Percentiles rank a stretch among this genome's conserved stretches.
Conservation (phyloP, 106 monocot genomes). For the Alisma plantagoaquatica region DNA sequence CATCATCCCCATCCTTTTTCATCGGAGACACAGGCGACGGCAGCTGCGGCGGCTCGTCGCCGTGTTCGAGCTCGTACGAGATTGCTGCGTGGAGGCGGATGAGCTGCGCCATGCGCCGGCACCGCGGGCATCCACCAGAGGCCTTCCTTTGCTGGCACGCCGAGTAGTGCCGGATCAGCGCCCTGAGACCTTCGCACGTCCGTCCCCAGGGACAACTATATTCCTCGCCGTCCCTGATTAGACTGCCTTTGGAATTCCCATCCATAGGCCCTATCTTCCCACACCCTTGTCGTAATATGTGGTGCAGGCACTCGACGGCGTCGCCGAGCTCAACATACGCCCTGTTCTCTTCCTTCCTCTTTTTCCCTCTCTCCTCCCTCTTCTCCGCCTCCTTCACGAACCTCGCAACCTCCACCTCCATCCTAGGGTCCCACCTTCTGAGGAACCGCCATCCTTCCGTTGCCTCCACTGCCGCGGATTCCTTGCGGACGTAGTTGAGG, state of each 20-base stretch:
- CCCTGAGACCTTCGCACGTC: conserved; percentile 45
- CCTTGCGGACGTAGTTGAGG: conserved; percentile 28
- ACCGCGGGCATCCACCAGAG: conserved; percentile 17
- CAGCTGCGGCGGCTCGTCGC: too few species aligned
- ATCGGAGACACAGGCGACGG: too few species aligned
- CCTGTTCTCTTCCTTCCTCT: conserved; percentile 21
- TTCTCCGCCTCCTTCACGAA: too few species aligned
- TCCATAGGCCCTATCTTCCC: conserved; percentile 29
- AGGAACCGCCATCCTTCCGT: conserved; percentile 50
- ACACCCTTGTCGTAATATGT: conserved; percentile 62
- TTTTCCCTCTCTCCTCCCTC: conserved; percentile 29
- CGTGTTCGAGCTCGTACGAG: too few species aligned
- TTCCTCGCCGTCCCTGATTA: conserved; percentile 11
- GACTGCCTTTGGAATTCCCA: too few species aligned
- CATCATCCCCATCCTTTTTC: too few species aligned
- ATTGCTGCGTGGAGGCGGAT: conserved; percentile 69
- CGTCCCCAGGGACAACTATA: conserved; percentile 15
- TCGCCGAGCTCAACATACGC: conserved; percentile 52
- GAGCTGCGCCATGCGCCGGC: conserved; percentile 60
- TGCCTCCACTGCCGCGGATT: conserved; percentile 33
- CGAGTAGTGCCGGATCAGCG: conserved; percentile 48
- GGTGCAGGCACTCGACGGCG: conserved; percentile 51
- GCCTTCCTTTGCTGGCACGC: conserved; percentile 21
- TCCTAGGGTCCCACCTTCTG: conserved; percentile 1
- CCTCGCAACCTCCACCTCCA: conserved; percentile 23